phyloP scores from a whole-genome alignment of 1,139 yeast species.

The Martiniozyma asiatica region DNA sequence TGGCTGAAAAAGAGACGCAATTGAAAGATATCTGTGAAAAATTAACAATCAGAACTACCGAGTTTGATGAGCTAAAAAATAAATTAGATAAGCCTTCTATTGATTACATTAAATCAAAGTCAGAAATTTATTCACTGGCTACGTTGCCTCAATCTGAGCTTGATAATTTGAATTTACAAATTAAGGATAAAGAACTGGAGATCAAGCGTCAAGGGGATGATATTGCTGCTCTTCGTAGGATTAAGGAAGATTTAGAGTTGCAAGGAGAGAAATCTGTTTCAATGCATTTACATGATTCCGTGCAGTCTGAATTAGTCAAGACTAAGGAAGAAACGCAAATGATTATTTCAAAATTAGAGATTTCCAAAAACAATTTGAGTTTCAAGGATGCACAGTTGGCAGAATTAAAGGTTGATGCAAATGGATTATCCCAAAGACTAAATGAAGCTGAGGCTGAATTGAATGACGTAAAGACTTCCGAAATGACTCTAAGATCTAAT shows the following conservation, averaged over 20 bases:
- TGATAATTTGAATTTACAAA: slow-evolving; percentile 7
- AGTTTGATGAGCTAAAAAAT: slow-evolving; percentile 1
- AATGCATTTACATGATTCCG: slow-evolving; percentile 8
- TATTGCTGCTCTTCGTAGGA: slow-evolving; percentile 5
- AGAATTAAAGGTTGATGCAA: not conserved
- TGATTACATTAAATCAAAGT: slow-evolving; percentile 16
- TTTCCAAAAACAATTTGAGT: slow-evolving; percentile 5
- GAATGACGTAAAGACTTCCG: not conserved
- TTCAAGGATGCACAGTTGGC: slow-evolving; percentile 1
- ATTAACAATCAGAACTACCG: slow-evolving; percentile 12
- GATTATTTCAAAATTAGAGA: slow-evolving; percentile 1
- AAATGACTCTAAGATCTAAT: too few relatives aligned
- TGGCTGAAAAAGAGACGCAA: slow-evolving; percentile 1
- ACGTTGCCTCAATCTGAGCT: slow-evolving; percentile 22
- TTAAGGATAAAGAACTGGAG: slow-evolving; percentile 2
- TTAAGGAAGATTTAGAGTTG: slow-evolving; percentile 9
- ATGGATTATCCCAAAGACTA: slow-evolving; percentile 3
- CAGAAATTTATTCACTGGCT: slow-evolving; percentile 17
- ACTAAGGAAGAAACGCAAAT: slow-evolving; percentile 5
- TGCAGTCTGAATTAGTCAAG: slow-evolving; percentile 7
- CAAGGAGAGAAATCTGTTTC: slow-evolving; percentile 10
- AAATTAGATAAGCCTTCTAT: slow-evolving; percentile 6
- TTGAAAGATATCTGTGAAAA: not conserved
- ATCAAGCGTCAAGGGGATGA: slow-evolving; percentile 10
- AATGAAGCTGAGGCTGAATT: slow-evolving; percentile 5